A percentile compares a stretch with the other conserved stretches of the same genome.
Conservation (phyloP, 2,329 filamentous ascomycete genomes). For the Dactylellina cionopaga region DNA sequence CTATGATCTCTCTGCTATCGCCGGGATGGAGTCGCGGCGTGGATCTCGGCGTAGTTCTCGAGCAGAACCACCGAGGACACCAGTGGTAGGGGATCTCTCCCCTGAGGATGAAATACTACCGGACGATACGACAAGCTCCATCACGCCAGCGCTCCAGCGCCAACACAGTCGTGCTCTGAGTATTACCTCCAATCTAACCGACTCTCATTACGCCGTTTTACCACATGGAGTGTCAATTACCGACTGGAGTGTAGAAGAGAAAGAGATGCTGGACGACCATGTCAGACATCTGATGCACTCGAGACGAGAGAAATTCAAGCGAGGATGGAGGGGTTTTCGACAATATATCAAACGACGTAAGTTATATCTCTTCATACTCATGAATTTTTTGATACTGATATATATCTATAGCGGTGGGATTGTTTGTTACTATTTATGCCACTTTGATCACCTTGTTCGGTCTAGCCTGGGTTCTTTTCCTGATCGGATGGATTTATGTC, state of each 20-base stretch:
- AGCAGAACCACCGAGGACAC: slow-evolving; percentile 49
- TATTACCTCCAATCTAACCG: slow-evolving; percentile 74
- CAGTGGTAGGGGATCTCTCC: slow-evolving; percentile 56
- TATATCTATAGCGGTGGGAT: slow-evolving; percentile 71
- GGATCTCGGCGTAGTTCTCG: slow-evolving; percentile 47
- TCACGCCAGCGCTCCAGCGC: slow-evolving; percentile 52
- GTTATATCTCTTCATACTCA: slow-evolving; percentile 56
- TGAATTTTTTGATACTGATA: slow-evolving; percentile 1
- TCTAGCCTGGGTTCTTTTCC: slow-evolving; percentile 87
- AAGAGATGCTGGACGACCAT: slow-evolving; percentile 81
- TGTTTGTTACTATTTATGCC: slow-evolving; percentile 85
- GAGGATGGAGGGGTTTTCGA: slow-evolving; percentile 79
- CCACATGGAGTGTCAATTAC: slow-evolving; percentile 77
- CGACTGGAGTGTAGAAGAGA: slow-evolving; percentile 79
- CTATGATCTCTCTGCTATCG: slow-evolving; percentile 71
- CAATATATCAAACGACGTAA: slow-evolving; percentile 78
- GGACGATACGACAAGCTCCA: neutral
- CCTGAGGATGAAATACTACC: slow-evolving; percentile 35
- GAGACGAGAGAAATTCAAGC: slow-evolving; percentile 79
- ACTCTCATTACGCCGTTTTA: slow-evolving; percentile 79
- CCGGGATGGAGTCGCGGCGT: slow-evolving; percentile 54
- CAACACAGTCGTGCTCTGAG: slow-evolving; percentile 65
- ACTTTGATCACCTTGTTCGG: slow-evolving; percentile 84
- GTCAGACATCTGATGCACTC: slow-evolving; percentile 90
- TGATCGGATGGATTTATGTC: slow-evolving; percentile 90